phyloP scores from a whole-genome alignment of 345 rosid species.

The Salix purpurea region DNA sequence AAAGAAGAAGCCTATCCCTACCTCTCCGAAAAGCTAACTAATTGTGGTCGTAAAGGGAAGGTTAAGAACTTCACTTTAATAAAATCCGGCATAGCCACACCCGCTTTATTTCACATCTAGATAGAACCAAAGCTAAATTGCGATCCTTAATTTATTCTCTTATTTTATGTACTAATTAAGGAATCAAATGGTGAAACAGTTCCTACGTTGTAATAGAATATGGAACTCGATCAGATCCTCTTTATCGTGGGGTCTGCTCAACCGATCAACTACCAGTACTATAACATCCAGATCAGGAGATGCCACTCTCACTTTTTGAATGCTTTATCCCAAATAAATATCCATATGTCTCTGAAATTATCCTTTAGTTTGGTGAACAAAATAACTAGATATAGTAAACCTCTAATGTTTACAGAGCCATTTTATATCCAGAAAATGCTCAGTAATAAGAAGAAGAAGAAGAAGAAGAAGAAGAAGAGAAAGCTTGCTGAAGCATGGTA shows the following conservation, averaged over 20 bases:
- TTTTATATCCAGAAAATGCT: no score
- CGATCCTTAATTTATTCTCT: slow-evolving; percentile 2
- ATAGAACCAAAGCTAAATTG: not conserved
- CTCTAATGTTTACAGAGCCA: no score
- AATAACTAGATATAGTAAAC: no score
- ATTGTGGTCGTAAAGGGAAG: not conserved
- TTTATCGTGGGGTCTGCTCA: slow-evolving; percentile 3
- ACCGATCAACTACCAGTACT: slow-evolving; percentile 17
- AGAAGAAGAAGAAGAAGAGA: no score
- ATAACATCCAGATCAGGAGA: not conserved
- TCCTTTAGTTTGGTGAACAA: no score
- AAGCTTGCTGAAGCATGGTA: no score
- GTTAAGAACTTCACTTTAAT: not conserved
- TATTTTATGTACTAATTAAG: slow-evolving; percentile 2
- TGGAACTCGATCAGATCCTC: not conserved
- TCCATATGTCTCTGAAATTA: no score
- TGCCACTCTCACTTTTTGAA: not conserved
- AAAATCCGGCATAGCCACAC: not conserved
- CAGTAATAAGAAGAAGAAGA: no score
- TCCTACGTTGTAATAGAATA: slow-evolving; percentile 4
- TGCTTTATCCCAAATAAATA: not conserved
- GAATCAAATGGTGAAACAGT: not conserved
- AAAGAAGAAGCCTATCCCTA: not conserved
- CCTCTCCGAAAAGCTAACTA: not conserved
- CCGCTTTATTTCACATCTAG: slow-evolving; percentile 5